A percentile compares a stretch with the other conserved stretches of the same genome.
phyloP scores from a whole-genome alignment of 164 flowering plant species.

The Brasenia schreberi region DNA sequence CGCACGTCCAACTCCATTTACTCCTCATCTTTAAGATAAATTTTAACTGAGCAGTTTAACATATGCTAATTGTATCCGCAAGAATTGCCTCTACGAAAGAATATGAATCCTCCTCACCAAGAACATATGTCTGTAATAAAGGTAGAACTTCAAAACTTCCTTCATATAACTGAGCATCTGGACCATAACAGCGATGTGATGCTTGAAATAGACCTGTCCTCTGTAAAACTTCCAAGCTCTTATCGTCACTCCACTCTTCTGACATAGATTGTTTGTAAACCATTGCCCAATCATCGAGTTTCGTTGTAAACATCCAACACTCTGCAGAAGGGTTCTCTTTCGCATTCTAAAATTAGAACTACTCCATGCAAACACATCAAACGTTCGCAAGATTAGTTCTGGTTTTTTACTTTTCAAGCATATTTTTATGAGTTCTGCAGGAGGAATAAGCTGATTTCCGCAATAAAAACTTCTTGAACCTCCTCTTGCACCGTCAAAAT shows the following conservation, averaged over 20 bases:
- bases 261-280: constrained; percentile 32
- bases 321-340: constrained; percentile 61
- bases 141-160: constrained; percentile 71
- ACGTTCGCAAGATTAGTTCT: constrained; percentile 48
- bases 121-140: constrained; percentile 33
- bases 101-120: constrained; percentile 18
- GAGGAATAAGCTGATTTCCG: constrained; percentile 46
- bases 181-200: constrained; percentile 52
- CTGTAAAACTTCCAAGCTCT: constrained; percentile 26
- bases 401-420: constrained; percentile 43
- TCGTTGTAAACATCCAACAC: constrained; percentile 81
- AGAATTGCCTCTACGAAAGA: constrained; percentile 61
- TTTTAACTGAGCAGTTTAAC: too few species aligned
- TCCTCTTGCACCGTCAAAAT: constrained; percentile 22
- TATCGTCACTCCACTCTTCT: constrained; percentile 87
- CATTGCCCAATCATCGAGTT: constrained; percentile 66
- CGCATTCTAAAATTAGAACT: constrained; percentile 50
- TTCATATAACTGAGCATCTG: constrained; percentile 42
- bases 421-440: constrained; percentile 51
- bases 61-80: constrained; percentile 24
- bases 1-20: too few species aligned
- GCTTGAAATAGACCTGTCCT: constrained; percentile 50
- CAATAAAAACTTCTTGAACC: constrained; percentile 24
- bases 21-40: too few species aligned
- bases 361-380: constrained; percentile 94